These are phyloP conservation scores for Cordyceps cicadae DNA, from an alignment of 2,329 filamentous ascomycete species.

Conservation along the genomic window DNA sequence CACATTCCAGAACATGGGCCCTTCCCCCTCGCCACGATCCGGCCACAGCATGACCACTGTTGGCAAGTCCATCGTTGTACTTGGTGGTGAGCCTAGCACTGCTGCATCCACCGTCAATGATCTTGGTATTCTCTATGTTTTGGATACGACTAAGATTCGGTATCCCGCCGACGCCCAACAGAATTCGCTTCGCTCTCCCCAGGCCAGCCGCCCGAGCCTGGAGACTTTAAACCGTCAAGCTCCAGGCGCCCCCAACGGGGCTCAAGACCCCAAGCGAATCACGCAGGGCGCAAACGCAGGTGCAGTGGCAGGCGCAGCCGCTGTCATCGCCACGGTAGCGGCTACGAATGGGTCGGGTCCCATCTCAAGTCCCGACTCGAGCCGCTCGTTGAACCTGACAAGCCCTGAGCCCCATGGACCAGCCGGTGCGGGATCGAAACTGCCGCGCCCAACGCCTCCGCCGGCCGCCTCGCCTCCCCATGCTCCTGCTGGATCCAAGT, in stretches of 20 bases:
- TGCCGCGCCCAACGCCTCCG: conserved; percentile 23
- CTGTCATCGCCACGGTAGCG: neutral
- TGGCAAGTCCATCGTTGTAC: conserved; percentile 82
- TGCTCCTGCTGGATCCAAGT: conserved; percentile 40
- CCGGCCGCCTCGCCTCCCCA: conserved; percentile 47
- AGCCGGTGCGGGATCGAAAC: conserved; percentile 22
- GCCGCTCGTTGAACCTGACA: neutral
- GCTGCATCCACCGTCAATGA: conserved; percentile 73
- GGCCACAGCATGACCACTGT: conserved; percentile 97
- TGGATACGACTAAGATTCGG: conserved; percentile 92
- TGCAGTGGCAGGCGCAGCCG: conserved; percentile 14
- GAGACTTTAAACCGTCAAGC: conserved; percentile 10
- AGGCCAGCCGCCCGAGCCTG: conserved; percentile 17
- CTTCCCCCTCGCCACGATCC: conserved; percentile 84
- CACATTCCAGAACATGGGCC: conserved; percentile 99
- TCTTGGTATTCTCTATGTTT: conserved; percentile 77
- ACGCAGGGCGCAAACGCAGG: conserved; percentile 27
- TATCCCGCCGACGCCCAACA: conserved; percentile 71
- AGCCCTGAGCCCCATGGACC: conserved; percentile 3
- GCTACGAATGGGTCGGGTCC: conserved; percentile 16
- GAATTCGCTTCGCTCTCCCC: conserved; percentile 13
- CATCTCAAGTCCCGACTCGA: conserved; percentile 2
- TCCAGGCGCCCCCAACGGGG: conserved; percentile 34
- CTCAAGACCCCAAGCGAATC: conserved; percentile 41
- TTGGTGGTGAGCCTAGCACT: conserved; percentile 91